These are phyloP conservation scores for Trypanosoma melophagium DNA, from an alignment of 208 protist genomes.

Conservation along the genomic window DNA sequence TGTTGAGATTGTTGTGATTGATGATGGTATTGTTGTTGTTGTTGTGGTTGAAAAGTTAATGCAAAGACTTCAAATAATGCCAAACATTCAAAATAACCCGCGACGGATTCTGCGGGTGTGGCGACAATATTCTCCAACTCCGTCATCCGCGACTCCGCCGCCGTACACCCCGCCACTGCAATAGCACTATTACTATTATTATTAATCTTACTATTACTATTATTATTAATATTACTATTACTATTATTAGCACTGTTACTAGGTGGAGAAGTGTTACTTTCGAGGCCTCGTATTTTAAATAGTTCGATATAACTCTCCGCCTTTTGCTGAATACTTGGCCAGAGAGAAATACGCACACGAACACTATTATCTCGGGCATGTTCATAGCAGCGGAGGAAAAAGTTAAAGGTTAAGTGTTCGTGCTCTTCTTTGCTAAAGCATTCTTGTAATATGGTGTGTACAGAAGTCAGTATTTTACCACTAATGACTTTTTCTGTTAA, in stretches of 20 bases:
- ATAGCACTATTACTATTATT: too few relatives aligned
- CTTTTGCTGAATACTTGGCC: slow-evolving; percentile 43
- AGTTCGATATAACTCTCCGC: slow-evolving; percentile 44
- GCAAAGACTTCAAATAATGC: slow-evolving; percentile 56
- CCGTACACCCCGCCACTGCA: too few relatives aligned
- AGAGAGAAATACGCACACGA: slow-evolving; percentile 40
- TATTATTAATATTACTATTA: too few relatives aligned
- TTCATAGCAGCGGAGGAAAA: slow-evolving; percentile 71
- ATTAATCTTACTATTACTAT: too few relatives aligned
- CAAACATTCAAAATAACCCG: slow-evolving; percentile 54
- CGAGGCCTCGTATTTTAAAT: slow-evolving; percentile 27
- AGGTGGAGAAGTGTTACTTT: not conserved
- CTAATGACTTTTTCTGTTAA: not conserved
- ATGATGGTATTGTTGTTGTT: too few relatives aligned
- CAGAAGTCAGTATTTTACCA: slow-evolving; percentile 20
- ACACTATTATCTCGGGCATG: slow-evolving; percentile 64
- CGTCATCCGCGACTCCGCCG: not conserved
- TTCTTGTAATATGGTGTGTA: slow-evolving; percentile 17
- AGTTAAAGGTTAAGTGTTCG: slow-evolving; percentile 45
- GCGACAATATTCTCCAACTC: slow-evolving; percentile 30
- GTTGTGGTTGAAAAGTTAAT: slow-evolving; percentile 5
- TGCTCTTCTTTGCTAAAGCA: slow-evolving; percentile 51
- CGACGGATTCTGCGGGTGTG: slow-evolving; percentile 44
- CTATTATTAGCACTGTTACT: not conserved
- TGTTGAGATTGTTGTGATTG: too few relatives aligned